These are phyloP conservation scores for Cryptosporidium viatorum DNA, from an alignment of 169 alveolate genomes.

Conservation along the genomic window DNA sequence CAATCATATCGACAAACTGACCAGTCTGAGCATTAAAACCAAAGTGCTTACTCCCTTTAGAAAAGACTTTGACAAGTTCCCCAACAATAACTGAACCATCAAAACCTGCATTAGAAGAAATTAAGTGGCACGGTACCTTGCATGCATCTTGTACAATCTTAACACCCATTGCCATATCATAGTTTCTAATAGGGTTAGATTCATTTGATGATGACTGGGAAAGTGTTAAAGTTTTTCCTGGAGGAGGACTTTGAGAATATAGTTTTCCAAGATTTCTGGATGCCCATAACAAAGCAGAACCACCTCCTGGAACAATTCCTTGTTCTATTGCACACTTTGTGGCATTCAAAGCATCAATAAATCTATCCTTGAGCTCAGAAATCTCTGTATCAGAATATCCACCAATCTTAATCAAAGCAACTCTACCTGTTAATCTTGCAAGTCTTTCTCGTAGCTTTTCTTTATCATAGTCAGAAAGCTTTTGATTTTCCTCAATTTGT, in stretches of 20 bases:
- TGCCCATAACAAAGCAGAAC: conserved; percentile 94
- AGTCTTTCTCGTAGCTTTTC: conserved; percentile 97
- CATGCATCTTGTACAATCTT: conserved; percentile 95
- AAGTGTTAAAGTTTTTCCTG: not conserved
- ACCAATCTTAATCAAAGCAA: conserved; percentile 97
- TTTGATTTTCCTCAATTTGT: conserved; percentile 88
- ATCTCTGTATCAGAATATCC: conserved; percentile 98
- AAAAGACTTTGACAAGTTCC: conserved; percentile 88
- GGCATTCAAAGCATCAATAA: conserved; percentile 98
- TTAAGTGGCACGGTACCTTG: conserved; percentile 95
- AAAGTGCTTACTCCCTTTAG: conserved; percentile 75
- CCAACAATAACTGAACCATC: conserved; percentile 98
- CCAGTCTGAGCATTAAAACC: conserved; percentile 98
- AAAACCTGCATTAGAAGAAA: conserved; percentile 98
- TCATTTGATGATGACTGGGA: conserved; percentile 53
- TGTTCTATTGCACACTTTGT: conserved; percentile 99
- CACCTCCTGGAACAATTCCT: conserved; percentile 99
- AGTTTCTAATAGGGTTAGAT: conserved; percentile 86
- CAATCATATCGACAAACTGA: conserved; percentile 92
- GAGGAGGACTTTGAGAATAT: conserved; percentile 76
- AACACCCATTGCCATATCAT: conserved; percentile 95
- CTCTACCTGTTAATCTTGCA: conserved; percentile 98
- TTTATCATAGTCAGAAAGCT: conserved; percentile 91
- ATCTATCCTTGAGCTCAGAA: conserved; percentile 97
- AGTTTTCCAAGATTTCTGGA: conserved; percentile 81